These are phyloP conservation scores for Petunia hybrid DNA, from an alignment of 305 asterid species.

Conservation along the genomic window DNA sequence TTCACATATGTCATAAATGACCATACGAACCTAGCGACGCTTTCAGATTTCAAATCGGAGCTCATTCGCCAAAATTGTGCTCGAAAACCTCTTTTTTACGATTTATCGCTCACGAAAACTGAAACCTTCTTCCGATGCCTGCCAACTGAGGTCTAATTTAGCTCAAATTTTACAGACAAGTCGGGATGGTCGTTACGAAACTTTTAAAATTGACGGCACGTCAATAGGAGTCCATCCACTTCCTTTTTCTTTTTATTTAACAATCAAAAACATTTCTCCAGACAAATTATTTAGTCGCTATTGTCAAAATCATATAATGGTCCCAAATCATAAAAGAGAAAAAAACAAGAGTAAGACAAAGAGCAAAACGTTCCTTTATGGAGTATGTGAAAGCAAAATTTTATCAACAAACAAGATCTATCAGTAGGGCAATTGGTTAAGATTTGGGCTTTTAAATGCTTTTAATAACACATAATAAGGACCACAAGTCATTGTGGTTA, in stretches of 20 bases:
- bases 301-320: conserved; percentile 1
- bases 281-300: background rate
- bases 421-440: conserved; percentile 15
- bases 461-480: background rate
- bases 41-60: too few relatives aligned
- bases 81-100: too few relatives aligned
- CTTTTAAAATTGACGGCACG: too few relatives aligned
- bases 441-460: conserved; percentile 22
- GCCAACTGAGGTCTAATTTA: too few relatives aligned
- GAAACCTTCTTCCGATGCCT: too few relatives aligned
- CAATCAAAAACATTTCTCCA: background rate
- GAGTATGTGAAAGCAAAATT: background rate
- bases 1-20: too few relatives aligned
- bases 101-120: too few relatives aligned
- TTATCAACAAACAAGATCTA: conserved; percentile 3
- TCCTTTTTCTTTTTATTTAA: background rate
- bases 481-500: conserved; percentile 21
- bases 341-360: background rate
- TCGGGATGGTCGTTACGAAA: too few relatives aligned
- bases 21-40: too few relatives aligned
- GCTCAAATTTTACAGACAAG: too few relatives aligned
- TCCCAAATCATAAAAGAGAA: conserved; percentile 7
- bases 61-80: too few relatives aligned
- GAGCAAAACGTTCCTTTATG: conserved; percentile 14
- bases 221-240: background rate